Base-by-base conservation (phyloP, 2,329 filamentous ascomycete genomes). In the Fusarium floridanum region DNA sequence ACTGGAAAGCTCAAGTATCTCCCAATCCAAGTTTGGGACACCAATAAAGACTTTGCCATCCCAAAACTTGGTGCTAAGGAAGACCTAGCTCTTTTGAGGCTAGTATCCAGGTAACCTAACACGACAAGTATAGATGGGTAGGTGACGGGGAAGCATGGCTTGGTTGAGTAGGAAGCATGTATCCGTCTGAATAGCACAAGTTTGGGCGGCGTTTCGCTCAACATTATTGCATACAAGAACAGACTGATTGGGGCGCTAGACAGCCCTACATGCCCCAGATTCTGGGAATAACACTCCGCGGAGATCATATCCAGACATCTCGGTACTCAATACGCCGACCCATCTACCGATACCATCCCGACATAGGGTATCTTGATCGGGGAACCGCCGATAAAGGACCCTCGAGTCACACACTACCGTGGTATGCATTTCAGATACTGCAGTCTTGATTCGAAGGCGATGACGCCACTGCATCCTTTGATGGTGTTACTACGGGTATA, bases 401-500 rank as follows among this genome's bases (percentile, higher is more conserved):
- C 36, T 39, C 4, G 22, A 39, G 34, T 39, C 6, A 29, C 24
- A 37, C 56, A 29, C 2, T 9, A 27, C 16, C 9, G 22, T n/a
- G 36, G 20, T n/a, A 60, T 41, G 29, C 43, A 32, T 66, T 60
- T 32, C 36, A 48, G 24, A 55, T 16, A 17, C 29, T n/a, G 34
- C 53, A 59, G 43, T 22, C 6, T 22, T 32, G 55, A 56, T 61
- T 66, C 43, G 55, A 56, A 22, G 61, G 17, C 32, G 22, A 64
- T 55, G 45, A 41, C 61, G 61, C 61, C 32, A 55, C 48, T 27
- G 32, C 16, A 27, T 29, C 32, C 48, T 27, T 41, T 64, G 22
- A 41, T 63, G 61, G 37, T 63, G 61, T 48, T 63, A 55, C 43
- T 6, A 50, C 22, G 61, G 32, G 29, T 45, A 36, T 37, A 62